phyloP scores from a whole-genome alignment of 306 rosid genomes.

The Geum urbanum region DNA sequence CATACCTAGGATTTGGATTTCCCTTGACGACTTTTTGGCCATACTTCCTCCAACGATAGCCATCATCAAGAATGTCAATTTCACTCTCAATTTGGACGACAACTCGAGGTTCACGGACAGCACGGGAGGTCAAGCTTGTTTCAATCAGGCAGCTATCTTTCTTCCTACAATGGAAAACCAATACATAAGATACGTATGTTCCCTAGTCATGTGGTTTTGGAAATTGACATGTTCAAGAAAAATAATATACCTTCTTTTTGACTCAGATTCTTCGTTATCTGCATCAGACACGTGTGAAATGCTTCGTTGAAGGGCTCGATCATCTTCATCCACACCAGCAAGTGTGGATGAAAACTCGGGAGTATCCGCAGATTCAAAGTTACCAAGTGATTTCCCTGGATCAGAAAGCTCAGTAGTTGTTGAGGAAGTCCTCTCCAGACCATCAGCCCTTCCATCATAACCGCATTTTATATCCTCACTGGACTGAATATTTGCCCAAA shows the following conservation, averaged over 20 bases:
- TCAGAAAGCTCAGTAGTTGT: slow-evolving; percentile 52
- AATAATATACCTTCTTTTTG: slow-evolving; percentile 59
- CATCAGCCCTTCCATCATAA: slow-evolving; percentile 48
- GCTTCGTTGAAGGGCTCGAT: slow-evolving; percentile 48
- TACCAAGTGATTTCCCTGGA: slow-evolving; percentile 43
- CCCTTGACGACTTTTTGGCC: slow-evolving; percentile 95
- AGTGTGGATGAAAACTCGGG: slow-evolving; percentile 67
- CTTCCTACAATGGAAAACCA: slow-evolving; percentile 48
- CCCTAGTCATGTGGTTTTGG: background rate
- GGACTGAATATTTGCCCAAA: slow-evolving; percentile 49
- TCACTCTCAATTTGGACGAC: slow-evolving; percentile 82
- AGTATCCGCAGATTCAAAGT: slow-evolving; percentile 49
- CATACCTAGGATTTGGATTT: slow-evolving; percentile 90
- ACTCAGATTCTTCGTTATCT: slow-evolving; percentile 58
- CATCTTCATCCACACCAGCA: slow-evolving; percentile 53
- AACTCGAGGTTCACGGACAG: slow-evolving; percentile 75
- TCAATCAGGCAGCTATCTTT: slow-evolving; percentile 51
- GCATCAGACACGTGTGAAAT: slow-evolving; percentile 40
- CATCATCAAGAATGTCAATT: slow-evolving; percentile 81
- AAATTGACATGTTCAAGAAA: slow-evolving; percentile 11
- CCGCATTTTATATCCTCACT: slow-evolving; percentile 36
- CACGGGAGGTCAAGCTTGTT: slow-evolving; percentile 46
- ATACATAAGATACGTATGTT: slow-evolving; percentile 16
- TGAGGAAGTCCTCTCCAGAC: slow-evolving; percentile 63
- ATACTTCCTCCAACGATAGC: slow-evolving; percentile 92